Evolutionary conservation across 2,329 filamentous ascomycete genomes (phyloP).

Genomic region (Phialophora verrucosa): DNA sequence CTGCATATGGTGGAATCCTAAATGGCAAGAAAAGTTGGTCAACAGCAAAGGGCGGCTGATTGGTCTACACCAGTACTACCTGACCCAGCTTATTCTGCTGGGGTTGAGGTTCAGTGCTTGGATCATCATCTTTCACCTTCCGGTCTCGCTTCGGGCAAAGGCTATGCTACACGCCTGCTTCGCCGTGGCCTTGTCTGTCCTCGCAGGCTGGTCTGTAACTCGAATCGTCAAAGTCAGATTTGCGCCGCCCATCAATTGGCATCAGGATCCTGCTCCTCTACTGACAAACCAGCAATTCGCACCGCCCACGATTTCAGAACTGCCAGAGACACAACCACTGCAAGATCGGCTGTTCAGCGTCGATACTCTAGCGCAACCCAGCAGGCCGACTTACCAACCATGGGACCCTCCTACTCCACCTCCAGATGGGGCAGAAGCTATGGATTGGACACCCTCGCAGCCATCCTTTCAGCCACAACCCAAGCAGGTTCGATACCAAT

Average conservation of each 20-base stretch:
- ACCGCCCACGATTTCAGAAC: conserved; percentile 20
- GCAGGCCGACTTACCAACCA: conserved; percentile 42
- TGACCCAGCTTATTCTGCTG: conserved; percentile 54
- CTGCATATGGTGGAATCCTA: conserved; percentile 58
- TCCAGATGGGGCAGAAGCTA: conserved; percentile 47
- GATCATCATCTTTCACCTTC: conserved; percentile 44
- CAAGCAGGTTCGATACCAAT: conserved; percentile 41
- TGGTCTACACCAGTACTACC: conserved; percentile 54
- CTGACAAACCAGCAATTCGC: conserved; percentile 34
- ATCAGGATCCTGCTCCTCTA: conserved; percentile 31
- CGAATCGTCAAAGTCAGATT: conserved; percentile 49
- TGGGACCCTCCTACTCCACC: conserved; percentile 48
- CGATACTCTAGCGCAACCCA: conserved; percentile 37
- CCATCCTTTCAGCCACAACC: conserved; percentile 32
- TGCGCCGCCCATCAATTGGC: conserved; percentile 47
- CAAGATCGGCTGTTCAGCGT: conserved; percentile 42
- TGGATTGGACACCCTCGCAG: conserved; percentile 59
- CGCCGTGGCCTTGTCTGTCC: conserved; percentile 47
- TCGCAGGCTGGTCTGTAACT: conserved; percentile 47
- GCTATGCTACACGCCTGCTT: conserved; percentile 44
- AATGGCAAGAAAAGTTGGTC: conserved; percentile 51
- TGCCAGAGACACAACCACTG: conserved; percentile 4
- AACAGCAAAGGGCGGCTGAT: conserved; percentile 49
- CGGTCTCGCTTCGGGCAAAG: conserved; percentile 13
- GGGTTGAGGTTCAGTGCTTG: conserved; percentile 52